Evolutionary conservation across 2,329 filamentous ascomycete genomes (phyloP).

Genomic region (Basipetospora chlamydospora): DNA sequence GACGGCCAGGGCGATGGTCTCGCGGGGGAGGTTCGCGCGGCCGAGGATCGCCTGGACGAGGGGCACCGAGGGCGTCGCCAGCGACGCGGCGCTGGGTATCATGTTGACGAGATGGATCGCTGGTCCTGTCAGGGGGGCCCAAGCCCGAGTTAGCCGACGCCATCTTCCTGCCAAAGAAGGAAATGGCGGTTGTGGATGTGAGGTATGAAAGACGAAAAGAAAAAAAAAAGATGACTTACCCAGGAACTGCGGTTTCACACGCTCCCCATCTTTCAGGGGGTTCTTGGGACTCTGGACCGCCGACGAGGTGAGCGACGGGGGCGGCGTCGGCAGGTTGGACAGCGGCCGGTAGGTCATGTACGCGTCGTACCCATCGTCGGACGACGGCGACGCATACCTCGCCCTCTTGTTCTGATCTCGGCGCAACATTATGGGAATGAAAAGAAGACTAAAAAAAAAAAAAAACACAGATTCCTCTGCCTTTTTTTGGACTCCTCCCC

Average conservation of each 20-base stretch:
- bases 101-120: constrained; percentile 53
- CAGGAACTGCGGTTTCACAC: constrained; percentile 22
- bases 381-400: constrained; percentile 3
- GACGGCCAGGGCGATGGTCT: constrained; percentile 48
- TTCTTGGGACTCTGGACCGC: constrained; percentile 12
- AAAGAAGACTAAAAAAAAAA: neutral
- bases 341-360: constrained; percentile 54
- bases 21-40: constrained; percentile 41
- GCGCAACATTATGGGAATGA: constrained; percentile 1
- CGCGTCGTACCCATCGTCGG: constrained; percentile 31
- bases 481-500: no score
- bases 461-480: neutral
- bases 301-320: constrained; percentile 36
- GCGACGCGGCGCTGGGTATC: constrained; percentile 47
- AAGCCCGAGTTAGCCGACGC: constrained; percentile 4
- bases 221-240: constrained; percentile 16
- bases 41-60: constrained; percentile 46
- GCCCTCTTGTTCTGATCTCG: constrained; percentile 4
- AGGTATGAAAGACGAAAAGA: neutral
- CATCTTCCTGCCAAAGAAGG: no score
- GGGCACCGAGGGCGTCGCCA: constrained; percentile 40
- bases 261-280: constrained; percentile 25
- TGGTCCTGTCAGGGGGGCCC: constrained; percentile 30
- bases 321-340: constrained; percentile 54
- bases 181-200: no score